Evolutionary conservation across 2,329 filamentous ascomycete genomes (phyloP).

Genomic region (Periconia sp.): DNA sequence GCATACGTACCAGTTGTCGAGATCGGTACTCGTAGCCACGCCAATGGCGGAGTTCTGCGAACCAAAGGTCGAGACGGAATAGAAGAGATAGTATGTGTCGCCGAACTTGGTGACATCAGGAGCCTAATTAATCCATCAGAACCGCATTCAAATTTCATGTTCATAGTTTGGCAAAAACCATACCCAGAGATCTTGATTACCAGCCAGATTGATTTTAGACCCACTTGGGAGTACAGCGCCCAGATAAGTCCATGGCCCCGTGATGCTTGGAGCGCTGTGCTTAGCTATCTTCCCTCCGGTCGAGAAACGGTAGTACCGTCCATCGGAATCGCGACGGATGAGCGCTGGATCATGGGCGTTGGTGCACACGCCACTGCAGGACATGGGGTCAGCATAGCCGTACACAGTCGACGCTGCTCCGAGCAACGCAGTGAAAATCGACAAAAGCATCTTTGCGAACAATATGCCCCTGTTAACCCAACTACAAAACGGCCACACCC

Average conservation of each 20-base stretch:
- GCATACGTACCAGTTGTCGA: constrained; percentile 37
- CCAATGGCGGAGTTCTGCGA: constrained; percentile 65
- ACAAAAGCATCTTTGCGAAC: not conserved
- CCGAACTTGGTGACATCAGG: constrained; percentile 64
- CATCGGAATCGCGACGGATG: constrained; percentile 49
- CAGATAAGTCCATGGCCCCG: constrained; percentile 54
- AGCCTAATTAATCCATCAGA: constrained; percentile 39
- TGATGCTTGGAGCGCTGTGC: constrained; percentile 50
- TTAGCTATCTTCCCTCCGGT: constrained; percentile 55
- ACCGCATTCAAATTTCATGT: not conserved
- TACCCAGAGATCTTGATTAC: constrained; percentile 53
- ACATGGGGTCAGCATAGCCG: constrained; percentile 44
- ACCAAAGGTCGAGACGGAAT: constrained; percentile 65
- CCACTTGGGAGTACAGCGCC: constrained; percentile 51
- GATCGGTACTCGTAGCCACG: constrained; percentile 51
- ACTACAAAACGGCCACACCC: no score
- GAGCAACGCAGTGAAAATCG: not conserved
- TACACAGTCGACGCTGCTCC: constrained; percentile 9
- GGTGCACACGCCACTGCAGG: constrained; percentile 46
- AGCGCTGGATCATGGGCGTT: constrained; percentile 52
- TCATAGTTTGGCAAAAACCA: constrained; percentile 25
- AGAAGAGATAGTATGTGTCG: constrained; percentile 65
- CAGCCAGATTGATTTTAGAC: constrained; percentile 49
- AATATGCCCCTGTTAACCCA: no score
- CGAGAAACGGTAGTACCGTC: constrained; percentile 57